phyloP scores from a whole-genome alignment of 495 filamentous ascomycete genomes.

The Venustampulla echinocandica region DNA sequence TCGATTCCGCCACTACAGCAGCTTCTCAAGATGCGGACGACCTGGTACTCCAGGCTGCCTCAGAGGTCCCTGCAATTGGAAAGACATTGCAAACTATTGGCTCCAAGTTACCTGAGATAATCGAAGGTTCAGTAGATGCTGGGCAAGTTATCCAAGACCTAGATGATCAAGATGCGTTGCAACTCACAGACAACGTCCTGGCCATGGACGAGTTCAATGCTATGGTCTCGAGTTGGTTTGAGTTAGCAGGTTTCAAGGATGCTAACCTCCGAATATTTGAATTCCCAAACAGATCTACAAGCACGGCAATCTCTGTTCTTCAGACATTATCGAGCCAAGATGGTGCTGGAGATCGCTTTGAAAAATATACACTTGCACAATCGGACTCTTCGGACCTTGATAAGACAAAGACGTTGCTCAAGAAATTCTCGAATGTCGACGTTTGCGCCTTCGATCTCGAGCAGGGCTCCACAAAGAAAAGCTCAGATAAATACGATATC shows the following conservation, averaged over 20 bases:
- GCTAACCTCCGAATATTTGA: neutral
- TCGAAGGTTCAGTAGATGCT: neutral
- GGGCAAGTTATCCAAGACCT: neutral
- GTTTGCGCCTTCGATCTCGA: neutral
- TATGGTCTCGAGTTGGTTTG: neutral
- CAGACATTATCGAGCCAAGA: neutral
- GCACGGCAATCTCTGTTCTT: slow-evolving; percentile 1
- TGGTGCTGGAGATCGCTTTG: neutral
- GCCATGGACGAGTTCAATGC: neutral
- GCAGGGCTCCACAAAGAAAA: neutral
- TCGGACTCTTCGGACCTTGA: neutral
- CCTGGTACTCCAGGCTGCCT: neutral
- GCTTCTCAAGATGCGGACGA: neutral
- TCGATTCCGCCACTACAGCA: neutral
- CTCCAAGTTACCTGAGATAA: neutral
- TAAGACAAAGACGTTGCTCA: neutral
- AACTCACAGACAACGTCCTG: neutral
- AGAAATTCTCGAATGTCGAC: neutral
- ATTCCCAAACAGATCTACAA: neutral
- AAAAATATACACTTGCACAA: slow-evolving; percentile 1
- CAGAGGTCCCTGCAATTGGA: neutral
- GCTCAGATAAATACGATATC: neutral
- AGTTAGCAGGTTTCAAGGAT: neutral
- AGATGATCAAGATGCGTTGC: neutral
- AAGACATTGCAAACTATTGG: neutral